Conservation (phyloP, 176 grass and related monocot genomes). For the Hordeum vulgare region DNA sequence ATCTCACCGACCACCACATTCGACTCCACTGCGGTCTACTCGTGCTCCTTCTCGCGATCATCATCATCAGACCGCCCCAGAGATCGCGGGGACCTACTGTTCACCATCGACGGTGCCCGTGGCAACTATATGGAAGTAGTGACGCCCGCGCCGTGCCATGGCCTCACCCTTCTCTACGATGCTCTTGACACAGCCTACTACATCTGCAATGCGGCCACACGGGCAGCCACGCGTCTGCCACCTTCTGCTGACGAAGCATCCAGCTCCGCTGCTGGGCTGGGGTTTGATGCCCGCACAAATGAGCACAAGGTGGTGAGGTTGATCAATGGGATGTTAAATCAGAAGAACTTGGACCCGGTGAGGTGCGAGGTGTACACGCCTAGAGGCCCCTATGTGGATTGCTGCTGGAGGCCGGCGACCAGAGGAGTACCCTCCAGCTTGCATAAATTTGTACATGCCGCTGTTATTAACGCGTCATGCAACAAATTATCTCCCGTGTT, state of each 20-base stretch:
- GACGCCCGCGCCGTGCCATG: background rate
- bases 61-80: background rate
- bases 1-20: background rate
- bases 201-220: conserved; percentile 17
- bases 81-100: background rate
- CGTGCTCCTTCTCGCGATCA: background rate
- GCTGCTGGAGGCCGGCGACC: background rate
- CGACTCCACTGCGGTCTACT: background rate
- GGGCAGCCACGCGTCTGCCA: background rate
- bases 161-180: conserved; percentile 24
- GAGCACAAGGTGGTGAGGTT: conserved; percentile 24
- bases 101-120: background rate
- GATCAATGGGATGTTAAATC: background rate
- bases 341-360: background rate
- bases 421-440: background rate
- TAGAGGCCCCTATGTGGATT: background rate
- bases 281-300: background rate
- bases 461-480: background rate
- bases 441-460: background rate
- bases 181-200: background rate
- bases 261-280: background rate
- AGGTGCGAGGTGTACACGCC: background rate
- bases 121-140: background rate
- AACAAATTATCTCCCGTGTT: background rate
- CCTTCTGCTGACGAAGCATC: background rate